A percentile compares a stretch with the other conserved stretches of the same genome.
Conservation (phyloP, 2,329 filamentous ascomycete genomes). For the Pyricularia pennisetigena region DNA sequence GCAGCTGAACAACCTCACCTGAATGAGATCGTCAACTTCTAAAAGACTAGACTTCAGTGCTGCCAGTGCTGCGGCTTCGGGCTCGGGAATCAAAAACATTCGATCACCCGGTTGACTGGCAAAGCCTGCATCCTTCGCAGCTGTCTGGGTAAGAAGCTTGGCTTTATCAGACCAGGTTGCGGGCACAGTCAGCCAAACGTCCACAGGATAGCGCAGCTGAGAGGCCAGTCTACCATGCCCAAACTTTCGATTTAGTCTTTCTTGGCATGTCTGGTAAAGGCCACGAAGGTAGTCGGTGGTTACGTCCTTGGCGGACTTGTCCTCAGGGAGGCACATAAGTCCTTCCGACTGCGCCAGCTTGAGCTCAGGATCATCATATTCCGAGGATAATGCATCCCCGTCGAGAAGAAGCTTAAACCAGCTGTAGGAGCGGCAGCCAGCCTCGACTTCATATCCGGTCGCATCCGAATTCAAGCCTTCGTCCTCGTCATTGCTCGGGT, state of each 20-base stretch:
- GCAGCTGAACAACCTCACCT: neutral
- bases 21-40: neutral
- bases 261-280: neutral
- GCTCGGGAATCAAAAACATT: neutral
- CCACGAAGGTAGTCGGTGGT: constrained; percentile 1
- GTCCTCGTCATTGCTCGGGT: neutral
- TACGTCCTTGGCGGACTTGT: neutral
- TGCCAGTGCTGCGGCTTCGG: constrained; percentile 3
- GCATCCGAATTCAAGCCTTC: neutral
- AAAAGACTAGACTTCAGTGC: neutral
- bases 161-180: constrained; percentile 4
- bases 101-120: neutral
- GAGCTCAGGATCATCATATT: constrained; percentile 1
- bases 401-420: constrained; percentile 2
- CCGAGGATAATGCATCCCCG: neutral
- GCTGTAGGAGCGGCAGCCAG: neutral
- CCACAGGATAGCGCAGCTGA: neutral
- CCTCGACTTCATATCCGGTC: neutral
- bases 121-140: neutral
- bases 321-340: neutral
- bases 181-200: neutral
- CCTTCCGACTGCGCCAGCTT: neutral
- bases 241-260: neutral
- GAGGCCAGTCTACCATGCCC: neutral
- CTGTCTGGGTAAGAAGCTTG: neutral